Percentiles rank a stretch among this genome's conserved stretches.
These are phyloP conservation scores for Magnolia officinalis DNA, from an alignment of 164 flowering plant genomes.

Conservation along the genomic window DNA sequence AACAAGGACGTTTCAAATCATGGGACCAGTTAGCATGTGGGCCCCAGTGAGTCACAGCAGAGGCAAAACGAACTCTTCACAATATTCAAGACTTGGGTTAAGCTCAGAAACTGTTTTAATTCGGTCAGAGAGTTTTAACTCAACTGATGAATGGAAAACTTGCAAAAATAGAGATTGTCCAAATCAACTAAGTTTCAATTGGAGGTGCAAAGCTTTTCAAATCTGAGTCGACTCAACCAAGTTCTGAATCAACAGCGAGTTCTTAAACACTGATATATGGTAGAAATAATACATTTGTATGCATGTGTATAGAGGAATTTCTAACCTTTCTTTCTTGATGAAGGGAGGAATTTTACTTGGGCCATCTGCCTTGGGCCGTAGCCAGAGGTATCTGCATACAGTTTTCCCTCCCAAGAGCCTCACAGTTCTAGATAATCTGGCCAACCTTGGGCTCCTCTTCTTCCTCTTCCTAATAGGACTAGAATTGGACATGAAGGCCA, in stretches of 20 bases:
- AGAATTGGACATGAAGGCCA: slow-evolving; percentile 54
- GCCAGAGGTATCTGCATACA: slow-evolving; percentile 31
- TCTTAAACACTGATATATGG: background rate
- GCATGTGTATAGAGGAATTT: background rate
- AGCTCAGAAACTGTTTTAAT: too few relatives aligned
- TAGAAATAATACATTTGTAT: background rate
- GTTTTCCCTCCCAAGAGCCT: slow-evolving; percentile 57
- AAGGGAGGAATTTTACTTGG: slow-evolving; percentile 85
- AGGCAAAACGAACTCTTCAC: too few relatives aligned
- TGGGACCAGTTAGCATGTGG: too few relatives aligned
- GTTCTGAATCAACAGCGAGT: background rate
- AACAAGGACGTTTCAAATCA: background rate
- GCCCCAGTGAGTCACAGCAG: too few relatives aligned
- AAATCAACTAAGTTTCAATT: too few relatives aligned
- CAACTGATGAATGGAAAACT: too few relatives aligned
- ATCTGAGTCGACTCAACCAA: background rate
- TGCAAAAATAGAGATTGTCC: too few relatives aligned
- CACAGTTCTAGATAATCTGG: slow-evolving; percentile 68
- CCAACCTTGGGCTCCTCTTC: slow-evolving; percentile 74
- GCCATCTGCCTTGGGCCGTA: slow-evolving; percentile 74
- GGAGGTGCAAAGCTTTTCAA: too few relatives aligned
- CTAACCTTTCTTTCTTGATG: background rate
- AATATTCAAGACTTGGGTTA: too few relatives aligned
- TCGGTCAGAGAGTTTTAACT: too few relatives aligned
- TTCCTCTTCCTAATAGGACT: slow-evolving; percentile 71